A percentile compares a stretch with the other conserved stretches of the same genome.
These are phyloP conservation scores for Saccharomyces pastorianus DNA, from an alignment of 1,139 yeast genomes.

Conservation along the genomic window DNA sequence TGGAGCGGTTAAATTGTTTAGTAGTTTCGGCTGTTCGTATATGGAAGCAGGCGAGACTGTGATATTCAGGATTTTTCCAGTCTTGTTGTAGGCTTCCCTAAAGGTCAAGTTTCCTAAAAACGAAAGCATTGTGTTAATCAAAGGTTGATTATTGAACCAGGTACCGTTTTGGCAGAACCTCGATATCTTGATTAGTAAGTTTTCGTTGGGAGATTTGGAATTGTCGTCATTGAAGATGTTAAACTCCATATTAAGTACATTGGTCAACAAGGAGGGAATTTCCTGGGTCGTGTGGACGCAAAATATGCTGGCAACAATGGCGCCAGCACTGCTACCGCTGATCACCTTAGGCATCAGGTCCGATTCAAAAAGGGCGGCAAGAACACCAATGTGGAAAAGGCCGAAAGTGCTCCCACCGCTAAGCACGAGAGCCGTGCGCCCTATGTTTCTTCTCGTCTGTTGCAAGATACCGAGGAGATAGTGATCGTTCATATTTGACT, in stretches of 20 bases:
- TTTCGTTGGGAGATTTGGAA: conserved; percentile 36
- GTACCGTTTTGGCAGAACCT: conserved; percentile 53
- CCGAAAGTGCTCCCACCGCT: conserved; percentile 97
- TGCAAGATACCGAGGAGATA: conserved; percentile 69
- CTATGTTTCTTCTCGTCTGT: conserved; percentile 85
- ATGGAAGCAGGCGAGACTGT: conserved; percentile 83
- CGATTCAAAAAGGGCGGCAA: conserved; percentile 66
- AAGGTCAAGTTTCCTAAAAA: conserved; percentile 90
- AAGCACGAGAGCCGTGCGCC: conserved; percentile 83
- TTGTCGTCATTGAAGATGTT: conserved; percentile 61
- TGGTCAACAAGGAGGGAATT: conserved; percentile 46
- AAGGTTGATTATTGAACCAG: conserved; percentile 70
- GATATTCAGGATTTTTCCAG: conserved; percentile 77
- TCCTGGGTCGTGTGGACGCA: conserved; percentile 79
- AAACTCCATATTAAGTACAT: conserved; percentile 51
- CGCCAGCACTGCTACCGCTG: conserved; percentile 96
- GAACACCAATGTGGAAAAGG: conserved; percentile 83
- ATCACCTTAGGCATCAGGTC: conserved; percentile 77
- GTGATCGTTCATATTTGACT: conserved; percentile 54
- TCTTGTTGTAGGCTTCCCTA: conserved; percentile 85
- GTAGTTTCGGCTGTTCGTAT: conserved; percentile 72
- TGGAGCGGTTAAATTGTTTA: conserved; percentile 90
- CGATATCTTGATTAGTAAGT: conserved; percentile 44
- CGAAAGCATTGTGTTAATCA: conserved; percentile 63
- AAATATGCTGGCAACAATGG: conserved; percentile 82